Evolutionary conservation across 495 filamentous ascomycete genomes (phyloP), one percentile per base, ranked within the genome.

Genomic region (Daldinia childiae): DNA sequence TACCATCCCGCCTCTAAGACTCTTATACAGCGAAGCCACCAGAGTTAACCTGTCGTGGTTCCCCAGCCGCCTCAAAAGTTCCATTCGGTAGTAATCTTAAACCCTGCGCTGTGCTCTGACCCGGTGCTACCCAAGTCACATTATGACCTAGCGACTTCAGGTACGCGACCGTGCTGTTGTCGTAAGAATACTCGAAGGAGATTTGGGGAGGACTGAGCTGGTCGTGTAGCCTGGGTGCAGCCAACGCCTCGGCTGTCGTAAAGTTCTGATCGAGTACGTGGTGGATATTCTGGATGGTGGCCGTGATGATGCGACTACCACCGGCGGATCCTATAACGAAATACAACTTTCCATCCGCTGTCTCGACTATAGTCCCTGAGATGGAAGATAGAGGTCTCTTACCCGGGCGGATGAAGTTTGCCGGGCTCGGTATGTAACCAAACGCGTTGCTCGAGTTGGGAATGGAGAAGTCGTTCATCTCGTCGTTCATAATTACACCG

Each of bases 391-490:
- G 81, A 0, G 94, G 93, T 0, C 94, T 87, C 75, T 97, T 97
- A 8, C 89, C 87, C 0, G 94, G 91, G 4, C 85, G 84, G 80
- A 97, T 88, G 79, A 86, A 98, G 83, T 98, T 97, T 17, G 89
- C 83, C 0, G 89, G 89, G 0, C 90, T 92, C 8, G 93, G 94
- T 29, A 90, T 80, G 77, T 90, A 97, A 52, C 93, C 93, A 67
- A 97, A 98, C 6, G 88, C 86, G 79, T 97, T 97, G 15, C 83
- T 86, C 0, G 83, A 82, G 15, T 87, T 87, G 3, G 93, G 93
- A 58, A 94, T 91, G n/a, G 87, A 90, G 82, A 95, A 94, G 86
- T 91, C 92, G 76, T 97, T 92, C 94, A 97, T 97, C 76, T 97
- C 92, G 75, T 97, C 89, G 78, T 98, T 98, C 89, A 95, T 91